These are phyloP conservation scores for Wickerhamiella azymoides DNA, from an alignment of 805 yeast species.

Conservation along the genomic window DNA sequence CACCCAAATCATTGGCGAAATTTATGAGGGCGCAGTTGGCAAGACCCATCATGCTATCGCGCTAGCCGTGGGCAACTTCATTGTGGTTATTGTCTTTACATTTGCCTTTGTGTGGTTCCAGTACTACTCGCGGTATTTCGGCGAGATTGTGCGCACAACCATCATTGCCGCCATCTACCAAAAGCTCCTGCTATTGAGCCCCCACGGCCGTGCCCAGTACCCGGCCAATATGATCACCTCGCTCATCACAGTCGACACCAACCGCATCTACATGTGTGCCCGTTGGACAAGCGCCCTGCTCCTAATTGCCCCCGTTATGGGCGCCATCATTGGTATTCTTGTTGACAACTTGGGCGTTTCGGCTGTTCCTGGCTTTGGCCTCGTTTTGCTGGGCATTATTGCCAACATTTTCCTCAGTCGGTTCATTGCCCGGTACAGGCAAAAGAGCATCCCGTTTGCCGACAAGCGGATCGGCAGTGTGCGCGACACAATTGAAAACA, in stretches of 20 bases:
- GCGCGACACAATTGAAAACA: constrained; percentile 63
- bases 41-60: constrained; percentile 44
- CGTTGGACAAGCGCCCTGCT: constrained; percentile 17
- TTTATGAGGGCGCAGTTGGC: constrained; percentile 9
- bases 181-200: constrained; percentile 51
- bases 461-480: constrained; percentile 64
- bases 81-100: constrained; percentile 38
- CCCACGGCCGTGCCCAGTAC: constrained; percentile 41
- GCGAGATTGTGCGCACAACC: constrained; percentile 58
- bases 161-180: constrained; percentile 55
- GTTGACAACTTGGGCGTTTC: constrained; percentile 57
- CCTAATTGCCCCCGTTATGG: constrained; percentile 15
- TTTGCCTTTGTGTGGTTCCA: constrained; percentile 34
- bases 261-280: constrained; percentile 50
- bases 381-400: constrained; percentile 28
- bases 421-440: constrained; percentile 41
- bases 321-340: constrained; percentile 46
- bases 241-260: constrained; percentile 65
- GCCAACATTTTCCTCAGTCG: constrained; percentile 36
- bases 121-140: constrained; percentile 44
- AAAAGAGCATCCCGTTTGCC: constrained; percentile 45
- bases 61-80: constrained; percentile 54
- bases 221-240: constrained; percentile 64
- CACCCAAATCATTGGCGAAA: constrained; percentile 9
- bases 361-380: constrained; percentile 56